These are phyloP conservation scores for Pachyrhizus erosus DNA, from an alignment of 306 rosid species.

Conservation along the genomic window DNA sequence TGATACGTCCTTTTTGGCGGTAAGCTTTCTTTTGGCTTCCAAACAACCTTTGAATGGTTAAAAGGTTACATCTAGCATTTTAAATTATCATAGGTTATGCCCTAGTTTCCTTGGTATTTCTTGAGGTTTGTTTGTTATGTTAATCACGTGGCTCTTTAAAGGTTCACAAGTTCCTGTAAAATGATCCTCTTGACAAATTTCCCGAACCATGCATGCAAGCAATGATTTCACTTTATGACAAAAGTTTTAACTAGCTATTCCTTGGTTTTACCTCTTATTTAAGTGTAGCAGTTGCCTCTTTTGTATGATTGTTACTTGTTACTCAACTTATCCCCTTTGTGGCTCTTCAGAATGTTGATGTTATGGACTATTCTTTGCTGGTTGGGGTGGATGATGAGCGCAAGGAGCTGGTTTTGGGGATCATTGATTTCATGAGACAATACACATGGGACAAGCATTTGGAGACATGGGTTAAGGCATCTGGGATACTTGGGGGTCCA, in stretches of 20 bases:
- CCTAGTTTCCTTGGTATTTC: too few species aligned
- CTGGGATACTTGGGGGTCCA: conserved; percentile 94
- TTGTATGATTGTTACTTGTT: not conserved
- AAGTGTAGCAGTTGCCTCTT: not conserved
- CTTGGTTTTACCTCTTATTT: not conserved
- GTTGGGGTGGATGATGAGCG: conserved; percentile 96
- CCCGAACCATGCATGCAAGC: not conserved
- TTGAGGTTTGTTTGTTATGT: too few species aligned
- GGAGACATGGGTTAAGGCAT: conserved; percentile 96
- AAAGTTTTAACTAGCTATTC: not conserved
- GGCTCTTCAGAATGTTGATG: conserved; percentile 86
- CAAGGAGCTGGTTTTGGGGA: conserved; percentile 90
- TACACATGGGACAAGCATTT: conserved; percentile 99
- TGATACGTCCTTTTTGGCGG: conserved; percentile 91
- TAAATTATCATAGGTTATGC: not conserved
- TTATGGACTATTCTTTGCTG: conserved; percentile 95
- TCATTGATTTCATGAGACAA: conserved; percentile 97
- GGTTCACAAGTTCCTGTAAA: not conserved
- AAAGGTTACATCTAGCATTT: not conserved
- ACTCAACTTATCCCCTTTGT: not conserved
- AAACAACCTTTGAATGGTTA: conserved; percentile 3
- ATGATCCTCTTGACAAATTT: not conserved
- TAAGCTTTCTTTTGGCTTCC: conserved; percentile 42
- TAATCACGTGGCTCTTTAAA: not conserved
- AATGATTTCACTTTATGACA: not conserved